Evolutionary conservation across 495 filamentous ascomycete genomes (phyloP), one percentile per base, ranked within the genome.

Genomic region (Geopyxis carbonaria): DNA sequence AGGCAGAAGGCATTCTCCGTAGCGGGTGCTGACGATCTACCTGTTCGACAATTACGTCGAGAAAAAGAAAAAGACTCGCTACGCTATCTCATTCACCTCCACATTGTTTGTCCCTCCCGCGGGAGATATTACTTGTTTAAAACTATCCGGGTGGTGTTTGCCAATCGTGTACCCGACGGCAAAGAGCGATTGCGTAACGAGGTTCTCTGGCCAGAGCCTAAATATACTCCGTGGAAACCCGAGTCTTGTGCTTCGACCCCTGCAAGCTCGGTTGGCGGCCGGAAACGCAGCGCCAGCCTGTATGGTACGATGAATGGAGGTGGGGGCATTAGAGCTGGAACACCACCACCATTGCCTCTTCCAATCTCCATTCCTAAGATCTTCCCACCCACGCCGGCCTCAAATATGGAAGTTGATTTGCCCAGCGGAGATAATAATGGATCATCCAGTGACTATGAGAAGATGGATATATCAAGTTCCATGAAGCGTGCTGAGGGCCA

Each of bases 81-180:
- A 29, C 73, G 89, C 42, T 99, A 99, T 60, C 67, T 99, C 13
- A 73, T 93, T 38, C 89, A 99, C 56, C 55, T 99, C 20, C 84
- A 95, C 49, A 89, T 99, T 29, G 94, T 86, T 57, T 83, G 78
- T 55, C 76, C 86, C 6, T 75, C 74, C 1, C 75, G 72, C 36
- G 84, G 84, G 23, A 76, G 87, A 34, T 91, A 75, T 58, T 99
- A 80, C 47, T 63, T 99, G 2, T 83, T 95, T 63, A 91, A 86
- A 51, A 80, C 69, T 42, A 80, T 95, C 42, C 73, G 89, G 22
- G 83, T 99, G 31, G 89, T 99, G 2, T 99, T 99, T 58, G 89
- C 89, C 38, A 99, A 99, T 57, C 75, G 89, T 20, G 91, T 94
- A 2, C 89, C 91, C 0, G 89, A 99, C 53, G 89, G 85, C 20